These are phyloP conservation scores for Parachaetomium inaequale DNA, from an alignment of 495 filamentous ascomycete genomes.

Conservation along the genomic window DNA sequence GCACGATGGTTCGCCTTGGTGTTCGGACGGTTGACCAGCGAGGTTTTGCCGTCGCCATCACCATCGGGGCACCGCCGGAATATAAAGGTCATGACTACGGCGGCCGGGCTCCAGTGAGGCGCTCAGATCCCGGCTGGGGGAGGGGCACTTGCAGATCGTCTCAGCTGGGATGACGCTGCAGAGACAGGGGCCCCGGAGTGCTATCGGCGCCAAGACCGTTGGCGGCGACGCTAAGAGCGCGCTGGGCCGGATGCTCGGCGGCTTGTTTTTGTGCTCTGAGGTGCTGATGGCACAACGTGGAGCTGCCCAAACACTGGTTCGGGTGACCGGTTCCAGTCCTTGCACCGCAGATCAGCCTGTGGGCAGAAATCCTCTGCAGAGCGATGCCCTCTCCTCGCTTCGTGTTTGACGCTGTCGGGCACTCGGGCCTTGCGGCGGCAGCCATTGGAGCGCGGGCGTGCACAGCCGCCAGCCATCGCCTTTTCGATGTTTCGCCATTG, in stretches of 20 bases:
- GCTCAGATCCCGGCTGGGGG: constrained; percentile 6
- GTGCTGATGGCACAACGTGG: neutral
- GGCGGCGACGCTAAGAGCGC: constrained; percentile 3
- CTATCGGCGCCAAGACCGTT: neutral
- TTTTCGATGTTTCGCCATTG: constrained; percentile 14
- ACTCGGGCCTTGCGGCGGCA: neutral
- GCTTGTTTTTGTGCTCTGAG: neutral
- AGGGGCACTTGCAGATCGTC: constrained; percentile 9
- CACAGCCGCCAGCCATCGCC: constrained; percentile 19
- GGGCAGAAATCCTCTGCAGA: neutral
- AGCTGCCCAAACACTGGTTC: neutral
- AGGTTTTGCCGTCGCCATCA: neutral
- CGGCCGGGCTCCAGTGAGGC: constrained; percentile 4
- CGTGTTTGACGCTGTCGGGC: neutral
- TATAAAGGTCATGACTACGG: constrained; percentile 8
- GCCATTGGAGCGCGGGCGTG: neutral
- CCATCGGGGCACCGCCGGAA: neutral
- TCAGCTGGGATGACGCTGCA: constrained; percentile 23
- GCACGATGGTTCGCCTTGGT: neutral
- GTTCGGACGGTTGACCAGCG: constrained; percentile 2
- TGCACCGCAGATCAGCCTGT: neutral
- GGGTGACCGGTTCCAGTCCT: neutral
- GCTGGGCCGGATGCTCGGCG: constrained; percentile 4
- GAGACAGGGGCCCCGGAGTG: constrained; percentile 3
- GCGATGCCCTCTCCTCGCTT: neutral